Conservation (phyloP, 2,329 filamentous ascomycete species). For the Pseudogymnoascus sp. region DNA sequence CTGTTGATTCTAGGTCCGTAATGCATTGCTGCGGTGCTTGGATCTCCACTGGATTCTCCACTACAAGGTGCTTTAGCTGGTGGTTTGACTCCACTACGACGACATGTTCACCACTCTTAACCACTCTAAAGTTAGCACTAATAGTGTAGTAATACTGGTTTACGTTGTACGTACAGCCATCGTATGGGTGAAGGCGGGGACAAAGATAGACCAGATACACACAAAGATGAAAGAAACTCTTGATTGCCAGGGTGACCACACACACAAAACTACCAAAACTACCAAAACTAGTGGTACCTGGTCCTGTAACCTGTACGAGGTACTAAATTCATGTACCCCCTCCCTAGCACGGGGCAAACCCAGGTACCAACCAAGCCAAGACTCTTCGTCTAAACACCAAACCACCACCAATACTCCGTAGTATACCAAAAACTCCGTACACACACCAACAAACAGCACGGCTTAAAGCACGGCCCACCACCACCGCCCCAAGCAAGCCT, state of each 20-base stretch:
- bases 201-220: background rate
- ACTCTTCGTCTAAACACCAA: background rate
- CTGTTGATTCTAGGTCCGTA: background rate
- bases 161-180: too few relatives aligned
- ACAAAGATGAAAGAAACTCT: background rate
- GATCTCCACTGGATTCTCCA: background rate
- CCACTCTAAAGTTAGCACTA: background rate
- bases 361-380: background rate
- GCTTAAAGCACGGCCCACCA: background rate
- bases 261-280: too few relatives aligned
- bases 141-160: too few relatives aligned
- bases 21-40: background rate
- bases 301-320: background rate
- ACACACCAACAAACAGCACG: too few relatives aligned
- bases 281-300: background rate
- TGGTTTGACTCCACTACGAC: background rate
- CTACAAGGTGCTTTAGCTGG: background rate
- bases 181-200: background rate
- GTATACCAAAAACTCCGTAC: too few relatives aligned
- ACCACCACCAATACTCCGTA: background rate
- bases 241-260: constrained; percentile 3
- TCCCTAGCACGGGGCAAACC: background rate
- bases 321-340: background rate
- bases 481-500: background rate
- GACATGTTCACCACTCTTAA: background rate